phyloP scores from a whole-genome alignment of 176 grass and related monocot species.

The bread wheat (Triticum aestivum) region DNA sequence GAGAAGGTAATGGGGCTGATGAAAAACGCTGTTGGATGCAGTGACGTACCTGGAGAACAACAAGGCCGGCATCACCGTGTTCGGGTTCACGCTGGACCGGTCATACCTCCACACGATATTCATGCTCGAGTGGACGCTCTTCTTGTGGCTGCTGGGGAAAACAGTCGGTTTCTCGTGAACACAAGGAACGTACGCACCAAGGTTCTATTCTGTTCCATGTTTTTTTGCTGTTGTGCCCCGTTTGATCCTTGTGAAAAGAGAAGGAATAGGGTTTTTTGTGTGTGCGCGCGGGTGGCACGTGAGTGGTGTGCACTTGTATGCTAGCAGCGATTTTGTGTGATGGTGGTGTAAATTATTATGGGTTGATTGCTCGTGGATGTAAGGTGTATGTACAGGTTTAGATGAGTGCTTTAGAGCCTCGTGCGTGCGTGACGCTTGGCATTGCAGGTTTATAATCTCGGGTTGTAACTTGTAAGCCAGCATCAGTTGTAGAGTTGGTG shows the following conservation, averaged over 20 bases:
- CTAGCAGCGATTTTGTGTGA: background rate
- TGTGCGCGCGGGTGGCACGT: background rate
- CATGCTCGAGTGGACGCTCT: conserved; percentile 79
- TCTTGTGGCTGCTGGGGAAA: no score
- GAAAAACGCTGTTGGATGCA: conserved; percentile 41
- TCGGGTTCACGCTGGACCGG: conserved; percentile 86
- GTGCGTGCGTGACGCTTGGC: background rate
- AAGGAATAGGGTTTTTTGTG: background rate
- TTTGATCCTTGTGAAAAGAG: background rate
- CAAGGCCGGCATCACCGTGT: conserved; percentile 87
- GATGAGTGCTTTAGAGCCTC: background rate
- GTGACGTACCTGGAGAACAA: conserved; percentile 99
- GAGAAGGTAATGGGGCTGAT: background rate
- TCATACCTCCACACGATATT: conserved; percentile 86
- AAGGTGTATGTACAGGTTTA: background rate
- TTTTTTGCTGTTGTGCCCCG: no score
- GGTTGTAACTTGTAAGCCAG: conserved; percentile 32
- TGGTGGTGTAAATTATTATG: conserved; percentile 11
- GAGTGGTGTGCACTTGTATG: background rate
- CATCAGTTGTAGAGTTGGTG: background rate
- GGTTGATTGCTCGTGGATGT: background rate
- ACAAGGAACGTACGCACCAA: no score
- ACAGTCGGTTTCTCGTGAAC: no score
- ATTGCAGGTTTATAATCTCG: background rate
- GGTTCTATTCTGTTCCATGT: no score